Evolutionary conservation across 108 stramenopile species (phyloP), one percentile per base, ranked within the genome.

Genomic region (Nitzschia sp.): DNA sequence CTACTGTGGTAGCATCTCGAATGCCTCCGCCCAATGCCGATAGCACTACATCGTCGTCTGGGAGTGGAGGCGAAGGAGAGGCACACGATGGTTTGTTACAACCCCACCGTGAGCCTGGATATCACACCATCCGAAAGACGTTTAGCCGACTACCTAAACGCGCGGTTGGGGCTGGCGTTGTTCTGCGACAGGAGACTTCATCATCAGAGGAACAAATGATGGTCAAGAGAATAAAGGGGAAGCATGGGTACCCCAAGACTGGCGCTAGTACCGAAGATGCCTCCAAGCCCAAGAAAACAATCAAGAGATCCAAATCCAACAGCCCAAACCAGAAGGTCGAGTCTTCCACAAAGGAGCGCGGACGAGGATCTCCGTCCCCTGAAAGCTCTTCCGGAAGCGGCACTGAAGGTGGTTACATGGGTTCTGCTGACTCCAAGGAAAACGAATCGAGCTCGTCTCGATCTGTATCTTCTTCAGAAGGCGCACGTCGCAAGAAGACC

Each of bases 401-500:
- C 15, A 76, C 80, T 2, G 80, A 81, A 47, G 83, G 71, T 21
- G 83, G 83, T 13, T 84, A 84, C 33, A 75, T 74, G 2, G 83
- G 72, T 11, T 79, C 78, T n/a, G 83, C 76, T 26, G 79, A 78
- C 24, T 79, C 82, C 2, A 79, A 75, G 53, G 78, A 79, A 27
- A 57, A 53, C 4, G 59, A 34, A 35, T 54, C 48, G 13, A 19
- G 54, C 31, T 55, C 75, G 3, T 77, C 76, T 26, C 76, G 76
- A 1, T 78, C 82, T 8, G 72, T 57, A 23, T 83, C 82, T 17
- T 81, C 80, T 0, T 61, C 68, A 5, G 74, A 78, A 46, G 72
- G 69, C 26, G 53, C 25, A 6, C 15, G 48, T 23, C 23, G 51
- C 9, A 31, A 36, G 18, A 68, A 74, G 38, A 5, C 32, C 1